phyloP scores from a whole-genome alignment of 2,329 filamentous ascomycete genomes.

The Calonectria honghensis region DNA sequence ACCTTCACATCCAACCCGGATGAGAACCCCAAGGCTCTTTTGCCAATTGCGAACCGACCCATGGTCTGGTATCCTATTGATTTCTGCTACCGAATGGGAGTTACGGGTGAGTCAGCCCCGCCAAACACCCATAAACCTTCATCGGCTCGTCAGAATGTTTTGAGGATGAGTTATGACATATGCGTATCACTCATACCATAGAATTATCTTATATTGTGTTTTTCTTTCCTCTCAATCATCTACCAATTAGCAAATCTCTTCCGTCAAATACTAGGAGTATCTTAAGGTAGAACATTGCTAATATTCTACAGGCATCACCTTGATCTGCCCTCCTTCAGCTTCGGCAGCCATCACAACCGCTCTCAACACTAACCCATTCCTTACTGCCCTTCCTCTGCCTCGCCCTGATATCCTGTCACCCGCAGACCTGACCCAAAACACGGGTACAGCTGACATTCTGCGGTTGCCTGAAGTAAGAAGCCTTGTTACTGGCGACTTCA shows the following conservation, averaged over 20 bases:
- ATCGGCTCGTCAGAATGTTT: not conserved
- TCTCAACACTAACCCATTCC: conserved; percentile 84
- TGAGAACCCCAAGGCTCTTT: conserved; percentile 87
- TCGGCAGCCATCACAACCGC: conserved; percentile 80
- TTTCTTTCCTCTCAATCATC: not conserved
- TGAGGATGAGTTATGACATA: not conserved
- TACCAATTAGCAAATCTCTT: not conserved
- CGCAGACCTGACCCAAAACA: conserved; percentile 84
- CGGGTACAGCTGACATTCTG: conserved; percentile 91
- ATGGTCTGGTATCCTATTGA: conserved; percentile 95
- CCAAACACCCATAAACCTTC: not conserved
- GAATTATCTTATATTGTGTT: not conserved
- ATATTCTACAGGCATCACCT: conserved; percentile 73
- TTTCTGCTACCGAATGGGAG: conserved; percentile 88
- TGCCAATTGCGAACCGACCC: conserved; percentile 88
- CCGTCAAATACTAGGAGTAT: not conserved
- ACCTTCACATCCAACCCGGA: conserved; percentile 88
- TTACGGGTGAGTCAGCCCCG: conserved; percentile 75
- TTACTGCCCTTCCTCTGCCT: conserved; percentile 83
- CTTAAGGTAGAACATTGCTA: conserved; percentile 41
- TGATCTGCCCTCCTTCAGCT: conserved; percentile 79
- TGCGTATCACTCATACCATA: not conserved
- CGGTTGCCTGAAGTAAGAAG: conserved; percentile 87
- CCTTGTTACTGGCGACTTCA: conserved; percentile 89
- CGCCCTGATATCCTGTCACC: conserved; percentile 87